Base-by-base conservation (phyloP, 2,329 filamentous ascomycete genomes). In the Penicillium glabrum region DNA sequence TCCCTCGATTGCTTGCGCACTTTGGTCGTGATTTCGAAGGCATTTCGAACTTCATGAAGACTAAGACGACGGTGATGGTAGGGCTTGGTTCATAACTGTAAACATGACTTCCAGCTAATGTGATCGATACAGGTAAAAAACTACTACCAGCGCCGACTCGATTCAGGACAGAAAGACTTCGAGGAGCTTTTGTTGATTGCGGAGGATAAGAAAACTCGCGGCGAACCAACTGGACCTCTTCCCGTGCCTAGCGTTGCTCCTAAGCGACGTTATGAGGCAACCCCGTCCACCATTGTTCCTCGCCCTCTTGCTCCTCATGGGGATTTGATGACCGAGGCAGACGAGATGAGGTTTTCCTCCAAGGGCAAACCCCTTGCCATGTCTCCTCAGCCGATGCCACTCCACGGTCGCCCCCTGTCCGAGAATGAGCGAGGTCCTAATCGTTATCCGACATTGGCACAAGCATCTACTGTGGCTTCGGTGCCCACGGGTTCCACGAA, bases 51-150 rank as follows among this genome's bases (percentile, higher is more conserved):
- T 77, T 75, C 48, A 80, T 82, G 79, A 81, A 79, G 61, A 79
- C 79, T 1, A 82, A 82, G 63, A 81, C 79, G 11, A 73, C 76
- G n/a, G 77, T 77, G 1, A 82, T 82, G 79, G 79, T 81, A 72
- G 62, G 75, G 61, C 29, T 56, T 16, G 52, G 35, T 50, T 23
- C 31, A 26, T 43, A 24, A 29, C 23, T 46, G 16, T 45, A 48
- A 26, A 54, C 23, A 10, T 46, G 31, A 35, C 24, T 35, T 37
- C 29, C 16, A 19, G 45, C 43, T 49, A 29, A 53, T 48, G 16
- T 23, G 37, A 24, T 54, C 49, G 3, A 45, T 47, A 10, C 43
- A 80, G 78, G 79, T 81, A 46, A 80, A 79, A 69, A 82, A 82
- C 53, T 79, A 80, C 61, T 81, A 76, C 57, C 71, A 77, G 56